A percentile compares a stretch with the other conserved stretches of the same genome.
These are phyloP conservation scores for Fusarium nanum DNA, from an alignment of 2,329 filamentous ascomycete species.

Conservation along the genomic window DNA sequence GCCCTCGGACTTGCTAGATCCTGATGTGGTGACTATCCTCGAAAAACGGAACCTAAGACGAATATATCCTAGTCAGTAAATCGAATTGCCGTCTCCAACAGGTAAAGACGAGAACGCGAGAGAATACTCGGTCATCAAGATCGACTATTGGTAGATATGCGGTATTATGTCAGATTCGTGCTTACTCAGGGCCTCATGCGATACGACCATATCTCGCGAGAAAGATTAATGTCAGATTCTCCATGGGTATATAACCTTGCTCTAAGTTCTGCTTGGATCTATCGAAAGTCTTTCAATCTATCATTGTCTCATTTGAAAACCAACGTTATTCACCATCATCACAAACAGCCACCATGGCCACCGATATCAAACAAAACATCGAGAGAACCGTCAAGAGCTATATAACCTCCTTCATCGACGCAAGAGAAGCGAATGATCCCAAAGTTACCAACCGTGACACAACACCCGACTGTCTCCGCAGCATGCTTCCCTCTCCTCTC, in stretches of 20 bases:
- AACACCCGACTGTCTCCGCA: constrained; percentile 6
- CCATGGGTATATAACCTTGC: neutral
- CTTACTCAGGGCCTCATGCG: neutral
- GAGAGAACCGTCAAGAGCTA: constrained; percentile 10
- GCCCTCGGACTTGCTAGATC: neutral
- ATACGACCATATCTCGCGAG: neutral
- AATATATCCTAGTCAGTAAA: neutral
- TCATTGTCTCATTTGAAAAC: neutral
- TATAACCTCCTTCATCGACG: constrained; percentile 18
- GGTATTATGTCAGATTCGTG: neutral
- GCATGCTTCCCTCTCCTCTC: constrained; percentile 8
- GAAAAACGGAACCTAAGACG: neutral
- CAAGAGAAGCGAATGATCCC: constrained; percentile 7
- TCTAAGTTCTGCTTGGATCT: neutral
- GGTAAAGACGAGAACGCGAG: neutral
- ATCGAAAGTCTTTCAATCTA: neutral
- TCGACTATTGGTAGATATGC: neutral
- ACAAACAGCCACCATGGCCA: neutral
- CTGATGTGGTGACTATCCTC: neutral
- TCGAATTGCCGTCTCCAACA: neutral
- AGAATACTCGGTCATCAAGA: neutral
- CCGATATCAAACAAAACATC: constrained; percentile 12
- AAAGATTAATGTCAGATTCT: neutral
- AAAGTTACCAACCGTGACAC: constrained; percentile 13
- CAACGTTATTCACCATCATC: neutral